Percentiles rank a stretch among this genome's conserved stretches.
Conservation (phyloP, 2,329 filamentous ascomycete genomes). For the Colletotrichum shisoi region DNA sequence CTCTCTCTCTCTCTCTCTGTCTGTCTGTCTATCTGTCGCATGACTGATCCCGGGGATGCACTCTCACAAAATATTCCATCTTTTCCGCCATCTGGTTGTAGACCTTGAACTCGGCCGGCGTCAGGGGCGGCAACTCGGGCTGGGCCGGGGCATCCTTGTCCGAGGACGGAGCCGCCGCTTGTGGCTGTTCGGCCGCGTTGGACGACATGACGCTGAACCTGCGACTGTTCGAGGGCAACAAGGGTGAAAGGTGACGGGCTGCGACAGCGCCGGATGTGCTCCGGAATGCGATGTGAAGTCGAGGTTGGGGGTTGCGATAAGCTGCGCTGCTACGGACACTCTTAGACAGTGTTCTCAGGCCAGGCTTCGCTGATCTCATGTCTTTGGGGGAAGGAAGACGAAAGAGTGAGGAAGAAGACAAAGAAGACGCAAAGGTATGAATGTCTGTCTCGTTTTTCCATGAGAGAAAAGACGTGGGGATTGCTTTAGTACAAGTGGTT, state of each 20-base stretch:
- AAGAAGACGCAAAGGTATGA: no score
- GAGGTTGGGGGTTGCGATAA: conserved; percentile 4
- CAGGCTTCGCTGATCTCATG: conserved; percentile 4
- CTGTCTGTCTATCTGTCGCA: no score
- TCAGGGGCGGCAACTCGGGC: conserved; percentile 65
- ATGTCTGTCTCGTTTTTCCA: background rate
- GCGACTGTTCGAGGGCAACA: background rate
- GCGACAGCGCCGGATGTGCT: background rate
- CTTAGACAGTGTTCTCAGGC: background rate
- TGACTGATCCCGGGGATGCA: no score
- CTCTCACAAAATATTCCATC: conserved; percentile 75
- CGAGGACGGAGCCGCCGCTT: background rate
- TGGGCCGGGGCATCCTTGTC: background rate
- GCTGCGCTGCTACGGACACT: conserved; percentile 1
- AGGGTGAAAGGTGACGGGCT: no score
- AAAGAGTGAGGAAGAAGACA: background rate
- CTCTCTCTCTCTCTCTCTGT: no score
- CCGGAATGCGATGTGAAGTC: background rate
- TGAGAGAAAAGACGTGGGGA: background rate
- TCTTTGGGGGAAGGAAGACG: background rate
- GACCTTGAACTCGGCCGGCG: conserved; percentile 69
- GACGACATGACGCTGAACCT: conserved; percentile 10
- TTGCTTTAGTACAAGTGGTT: background rate
- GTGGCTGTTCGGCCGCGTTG: conserved; percentile 25
- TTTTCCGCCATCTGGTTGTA: conserved; percentile 78